Conservation (phyloP, 1,284 basidiomycete genomes). For the Neonothopanus nambi region DNA sequence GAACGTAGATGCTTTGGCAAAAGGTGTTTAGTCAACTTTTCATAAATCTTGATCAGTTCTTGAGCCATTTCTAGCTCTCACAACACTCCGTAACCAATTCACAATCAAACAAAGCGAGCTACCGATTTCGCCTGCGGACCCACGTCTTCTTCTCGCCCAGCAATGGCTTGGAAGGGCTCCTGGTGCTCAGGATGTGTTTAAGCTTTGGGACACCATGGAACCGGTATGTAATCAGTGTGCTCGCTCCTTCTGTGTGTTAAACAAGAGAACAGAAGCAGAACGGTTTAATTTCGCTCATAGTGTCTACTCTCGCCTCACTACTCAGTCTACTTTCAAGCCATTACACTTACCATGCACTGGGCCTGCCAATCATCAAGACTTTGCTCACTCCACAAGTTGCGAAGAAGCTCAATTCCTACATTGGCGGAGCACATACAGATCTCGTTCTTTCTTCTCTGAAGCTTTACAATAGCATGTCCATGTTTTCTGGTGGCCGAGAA, state of each 20-base stretch:
- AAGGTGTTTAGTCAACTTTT: constrained; percentile 18
- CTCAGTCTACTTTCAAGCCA: constrained; percentile 63
- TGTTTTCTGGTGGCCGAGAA: constrained; percentile 65
- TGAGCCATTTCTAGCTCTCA: constrained; percentile 38
- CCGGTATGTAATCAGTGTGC: constrained; percentile 39
- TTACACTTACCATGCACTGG: constrained; percentile 61
- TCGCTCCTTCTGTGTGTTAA: constrained; percentile 3
- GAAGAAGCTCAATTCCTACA: constrained; percentile 56
- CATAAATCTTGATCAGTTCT: neutral
- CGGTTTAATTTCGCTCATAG: constrained; percentile 41
- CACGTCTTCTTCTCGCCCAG: constrained; percentile 55
- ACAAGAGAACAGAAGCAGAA: constrained; percentile 41
- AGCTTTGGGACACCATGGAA: constrained; percentile 54
- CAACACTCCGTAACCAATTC: constrained; percentile 53
- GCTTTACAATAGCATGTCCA: constrained; percentile 58
- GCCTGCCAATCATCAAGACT: constrained; percentile 57
- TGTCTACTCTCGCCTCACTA: constrained; percentile 56
- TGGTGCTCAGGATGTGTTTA: constrained; percentile 61
- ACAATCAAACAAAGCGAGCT: constrained; percentile 44
- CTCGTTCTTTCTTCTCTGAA: constrained; percentile 65
- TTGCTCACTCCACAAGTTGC: constrained; percentile 56
- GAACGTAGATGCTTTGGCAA: constrained; percentile 23
- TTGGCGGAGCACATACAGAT: constrained; percentile 61
- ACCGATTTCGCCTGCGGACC: constrained; percentile 51
- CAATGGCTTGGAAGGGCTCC: constrained; percentile 60